phyloP scores from a whole-genome alignment of 495 filamentous ascomycete genomes.

The Haplographium delicatum region DNA sequence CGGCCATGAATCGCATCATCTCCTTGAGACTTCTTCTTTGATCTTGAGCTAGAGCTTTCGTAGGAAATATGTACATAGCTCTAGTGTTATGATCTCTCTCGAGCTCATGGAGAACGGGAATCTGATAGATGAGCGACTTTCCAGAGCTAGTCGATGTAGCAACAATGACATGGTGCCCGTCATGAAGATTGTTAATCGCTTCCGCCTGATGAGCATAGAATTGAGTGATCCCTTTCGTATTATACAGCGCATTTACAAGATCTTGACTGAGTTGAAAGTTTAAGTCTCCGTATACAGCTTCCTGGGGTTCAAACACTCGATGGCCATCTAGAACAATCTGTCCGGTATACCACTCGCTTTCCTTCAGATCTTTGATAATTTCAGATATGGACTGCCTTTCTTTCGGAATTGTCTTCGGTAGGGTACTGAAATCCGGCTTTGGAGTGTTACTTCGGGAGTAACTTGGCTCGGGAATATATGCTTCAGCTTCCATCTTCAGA shows the following conservation, averaged over 20 bases:
- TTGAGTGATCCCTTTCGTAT: slow-evolving; percentile 74
- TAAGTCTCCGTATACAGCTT: slow-evolving; percentile 76
- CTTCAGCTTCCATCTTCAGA: slow-evolving; percentile 44
- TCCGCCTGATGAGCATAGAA: slow-evolving; percentile 95
- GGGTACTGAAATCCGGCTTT: slow-evolving; percentile 26
- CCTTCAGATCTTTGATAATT: slow-evolving; percentile 80
- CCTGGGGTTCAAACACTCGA: slow-evolving; percentile 84
- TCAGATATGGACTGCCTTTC: slow-evolving; percentile 79
- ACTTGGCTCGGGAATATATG: slow-evolving; percentile 23
- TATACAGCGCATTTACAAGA: slow-evolving; percentile 91
- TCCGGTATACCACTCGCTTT: slow-evolving; percentile 77
- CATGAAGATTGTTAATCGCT: slow-evolving; percentile 85
- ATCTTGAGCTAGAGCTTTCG: slow-evolving; percentile 95
- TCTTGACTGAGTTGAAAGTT: slow-evolving; percentile 83
- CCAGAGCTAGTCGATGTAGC: slow-evolving; percentile 94
- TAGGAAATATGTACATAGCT: slow-evolving; percentile 98
- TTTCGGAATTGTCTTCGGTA: slow-evolving; percentile 69
- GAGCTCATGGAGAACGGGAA: slow-evolving; percentile 85
- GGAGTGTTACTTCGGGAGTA: slow-evolving; percentile 24
- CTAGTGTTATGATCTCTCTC: slow-evolving; percentile 70
- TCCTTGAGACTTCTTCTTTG: slow-evolving; percentile 86
- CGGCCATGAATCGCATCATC: slow-evolving; percentile 71
- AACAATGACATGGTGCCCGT: slow-evolving; percentile 83
- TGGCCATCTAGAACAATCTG: slow-evolving; percentile 96
- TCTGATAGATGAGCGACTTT: slow-evolving; percentile 94